These are phyloP conservation scores for Teunomyces cretensis DNA, from an alignment of 805 yeast genomes.

Conservation along the genomic window DNA sequence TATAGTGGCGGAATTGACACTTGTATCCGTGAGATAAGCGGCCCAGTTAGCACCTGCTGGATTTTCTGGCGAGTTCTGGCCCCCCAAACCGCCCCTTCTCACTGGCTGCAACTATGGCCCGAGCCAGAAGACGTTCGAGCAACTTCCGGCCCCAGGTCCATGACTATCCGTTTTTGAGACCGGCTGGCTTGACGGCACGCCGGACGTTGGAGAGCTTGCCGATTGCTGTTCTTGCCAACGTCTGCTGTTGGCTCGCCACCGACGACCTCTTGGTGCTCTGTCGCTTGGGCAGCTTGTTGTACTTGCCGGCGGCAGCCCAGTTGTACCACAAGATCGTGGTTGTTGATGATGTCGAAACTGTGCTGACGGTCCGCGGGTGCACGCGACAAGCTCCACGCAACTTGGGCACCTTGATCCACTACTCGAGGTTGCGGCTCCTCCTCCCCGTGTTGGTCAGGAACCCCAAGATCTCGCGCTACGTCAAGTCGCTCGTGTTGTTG, in stretches of 20 bases:
- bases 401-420: slow-evolving; percentile 20
- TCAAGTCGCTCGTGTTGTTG: slow-evolving; percentile 10
- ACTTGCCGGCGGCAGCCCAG: slow-evolving; percentile 24
- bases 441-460: slow-evolving; percentile 11
- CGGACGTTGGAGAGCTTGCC: slow-evolving; percentile 21
- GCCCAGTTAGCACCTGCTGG: no score
- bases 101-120: neutral
- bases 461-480: slow-evolving; percentile 11
- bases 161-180: neutral
- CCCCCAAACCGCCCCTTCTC: no score
- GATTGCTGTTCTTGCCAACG: slow-evolving; percentile 12
- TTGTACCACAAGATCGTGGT: slow-evolving; percentile 23
- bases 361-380: slow-evolving; percentile 6
- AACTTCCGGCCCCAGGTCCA: slow-evolving; percentile 5
- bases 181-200: neutral
- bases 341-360: slow-evolving; percentile 10
- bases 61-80: no score
- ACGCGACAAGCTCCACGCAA: slow-evolving; percentile 11
- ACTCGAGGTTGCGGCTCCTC: slow-evolving; percentile 11
- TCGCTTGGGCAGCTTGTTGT: slow-evolving; percentile 19
- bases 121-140: slow-evolving; percentile 4
- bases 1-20: no score
- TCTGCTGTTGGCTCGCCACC: slow-evolving; percentile 20
- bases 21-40: no score
- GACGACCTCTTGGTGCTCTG: slow-evolving; percentile 22